Conservation (phyloP, 352 stramenopile genomes). For the Globisporangium splendens region DNA sequence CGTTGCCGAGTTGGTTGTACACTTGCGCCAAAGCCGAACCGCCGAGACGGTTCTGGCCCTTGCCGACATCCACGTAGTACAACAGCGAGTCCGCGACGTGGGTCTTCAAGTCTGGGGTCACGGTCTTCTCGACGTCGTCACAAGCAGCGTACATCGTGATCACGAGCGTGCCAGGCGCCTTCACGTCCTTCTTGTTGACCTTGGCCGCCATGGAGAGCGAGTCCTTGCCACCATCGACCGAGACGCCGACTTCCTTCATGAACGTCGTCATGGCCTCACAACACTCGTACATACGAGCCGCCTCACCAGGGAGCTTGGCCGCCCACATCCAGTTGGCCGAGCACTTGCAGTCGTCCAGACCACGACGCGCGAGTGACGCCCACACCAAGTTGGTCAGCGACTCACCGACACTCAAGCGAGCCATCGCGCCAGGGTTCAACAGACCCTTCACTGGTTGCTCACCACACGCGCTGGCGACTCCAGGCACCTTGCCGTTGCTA, state of each 20-base stretch:
- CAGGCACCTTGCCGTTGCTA: conserved; percentile 81
- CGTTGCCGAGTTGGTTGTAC: conserved; percentile 83
- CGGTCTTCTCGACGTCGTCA: conserved; percentile 95
- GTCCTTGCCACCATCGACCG: conserved; percentile 99
- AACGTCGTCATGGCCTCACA: conserved; percentile 94
- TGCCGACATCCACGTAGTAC: conserved; percentile 95
- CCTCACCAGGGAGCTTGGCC: conserved; percentile 98
- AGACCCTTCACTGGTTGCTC: conserved; percentile 98
- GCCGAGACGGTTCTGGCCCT: conserved; percentile 90
- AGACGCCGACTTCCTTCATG: conserved; percentile 94
- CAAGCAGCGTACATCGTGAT: conserved; percentile 97
- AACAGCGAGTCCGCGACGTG: conserved; percentile 74
- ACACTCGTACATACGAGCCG: conserved; percentile 98
- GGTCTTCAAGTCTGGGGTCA: conserved; percentile 97
- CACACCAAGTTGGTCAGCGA: conserved; percentile 99
- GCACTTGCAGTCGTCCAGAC: conserved; percentile 96
- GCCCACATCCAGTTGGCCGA: conserved; percentile 99
- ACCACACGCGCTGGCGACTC: conserved; percentile 95
- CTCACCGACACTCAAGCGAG: conserved; percentile 95
- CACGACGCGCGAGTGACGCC: conserved; percentile 87
- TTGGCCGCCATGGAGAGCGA: conserved; percentile 98
- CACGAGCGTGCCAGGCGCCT: conserved; percentile 96
- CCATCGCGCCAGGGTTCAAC: conserved; percentile 94
- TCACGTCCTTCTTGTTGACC: conserved; percentile 94
- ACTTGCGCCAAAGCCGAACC: conserved; percentile 96